Evolutionary conservation across 169 alveolate species (phyloP).

Genomic region (Cryptosporidium ubiquitum): DNA sequence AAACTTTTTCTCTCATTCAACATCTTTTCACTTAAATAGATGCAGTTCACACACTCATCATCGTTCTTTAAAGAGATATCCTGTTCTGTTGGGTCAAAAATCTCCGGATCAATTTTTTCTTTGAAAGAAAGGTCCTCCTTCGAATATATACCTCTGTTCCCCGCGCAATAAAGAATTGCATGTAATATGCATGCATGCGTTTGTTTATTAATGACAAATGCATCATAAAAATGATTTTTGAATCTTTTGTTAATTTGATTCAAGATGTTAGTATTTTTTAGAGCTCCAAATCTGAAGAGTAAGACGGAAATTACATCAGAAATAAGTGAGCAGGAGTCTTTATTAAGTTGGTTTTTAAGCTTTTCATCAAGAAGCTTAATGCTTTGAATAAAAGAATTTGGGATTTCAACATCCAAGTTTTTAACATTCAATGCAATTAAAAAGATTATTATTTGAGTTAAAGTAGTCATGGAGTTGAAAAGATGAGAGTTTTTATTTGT

Average conservation of each 20-base stretch:
- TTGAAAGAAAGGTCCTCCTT: slow-evolving; percentile 4
- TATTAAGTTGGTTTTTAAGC: neutral
- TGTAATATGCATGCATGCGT: slow-evolving; percentile 12
- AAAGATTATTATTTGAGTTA: neutral
- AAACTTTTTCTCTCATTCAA: slow-evolving; percentile 14
- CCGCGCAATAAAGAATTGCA: slow-evolving; percentile 1
- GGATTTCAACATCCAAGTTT: slow-evolving; percentile 11
- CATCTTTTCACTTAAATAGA: slow-evolving; percentile 33
- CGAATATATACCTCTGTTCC: slow-evolving; percentile 6
- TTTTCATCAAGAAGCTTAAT: slow-evolving; percentile 22
- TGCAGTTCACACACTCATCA: slow-evolving; percentile 53
- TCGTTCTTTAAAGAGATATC: neutral
- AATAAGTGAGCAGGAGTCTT: neutral
- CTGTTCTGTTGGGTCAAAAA: neutral
- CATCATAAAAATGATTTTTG: neutral
- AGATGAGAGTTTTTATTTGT: neutral
- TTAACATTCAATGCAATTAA: neutral
- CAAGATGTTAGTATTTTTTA: slow-evolving; percentile 9
- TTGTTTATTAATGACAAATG: neutral
- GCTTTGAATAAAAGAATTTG: neutral
- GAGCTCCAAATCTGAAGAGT: slow-evolving; percentile 2
- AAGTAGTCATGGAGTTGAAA: slow-evolving; percentile 29
- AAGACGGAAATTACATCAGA: slow-evolving; percentile 19
- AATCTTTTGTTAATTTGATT: slow-evolving; percentile 18
- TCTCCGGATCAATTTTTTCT: neutral